phyloP scores from a whole-genome alignment of 257 asterid species.

The Fraxinus cuspidata region DNA sequence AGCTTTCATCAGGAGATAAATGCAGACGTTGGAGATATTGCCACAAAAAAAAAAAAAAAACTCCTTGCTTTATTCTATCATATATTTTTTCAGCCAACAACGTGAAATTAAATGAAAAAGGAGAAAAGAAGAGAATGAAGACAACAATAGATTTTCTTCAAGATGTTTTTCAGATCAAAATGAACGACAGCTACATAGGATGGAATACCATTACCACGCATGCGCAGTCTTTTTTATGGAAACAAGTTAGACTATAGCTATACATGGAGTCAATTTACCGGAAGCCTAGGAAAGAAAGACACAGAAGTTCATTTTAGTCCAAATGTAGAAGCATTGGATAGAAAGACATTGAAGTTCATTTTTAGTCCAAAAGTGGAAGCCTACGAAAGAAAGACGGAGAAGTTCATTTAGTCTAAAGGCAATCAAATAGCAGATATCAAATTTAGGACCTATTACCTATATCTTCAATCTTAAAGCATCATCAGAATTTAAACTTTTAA shows the following conservation, averaged over 20 bases:
- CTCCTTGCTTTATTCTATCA: neutral
- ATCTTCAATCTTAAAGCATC: neutral
- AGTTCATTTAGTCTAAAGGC: conserved; percentile 12
- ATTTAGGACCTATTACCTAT: neutral
- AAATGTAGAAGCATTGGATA: neutral
- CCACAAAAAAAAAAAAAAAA: neutral
- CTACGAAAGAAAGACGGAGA: conserved; percentile 6
- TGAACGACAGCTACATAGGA: neutral
- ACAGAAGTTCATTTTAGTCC: conserved; percentile 16
- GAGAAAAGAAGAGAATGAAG: neutral
- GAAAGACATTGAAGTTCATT: conserved; percentile 16
- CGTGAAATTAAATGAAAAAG: too few relatives aligned
- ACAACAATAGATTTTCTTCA: neutral
- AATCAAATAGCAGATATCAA: neutral
- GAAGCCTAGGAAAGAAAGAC: neutral
- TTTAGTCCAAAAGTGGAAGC: neutral
- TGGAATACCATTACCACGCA: neutral
- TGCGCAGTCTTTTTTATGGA: neutral
- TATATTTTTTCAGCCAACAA: neutral
- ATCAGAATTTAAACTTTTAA: neutral
- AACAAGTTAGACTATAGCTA: neutral
- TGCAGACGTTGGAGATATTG: neutral
- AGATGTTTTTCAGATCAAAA: too few relatives aligned
- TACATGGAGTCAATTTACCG: neutral
- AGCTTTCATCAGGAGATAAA: neutral